A percentile compares a stretch with the other conserved stretches of the same genome.
Evolutionary conservation across 352 stramenopile genomes (phyloP).

Genomic region (Thalassiosira hispida): DNA sequence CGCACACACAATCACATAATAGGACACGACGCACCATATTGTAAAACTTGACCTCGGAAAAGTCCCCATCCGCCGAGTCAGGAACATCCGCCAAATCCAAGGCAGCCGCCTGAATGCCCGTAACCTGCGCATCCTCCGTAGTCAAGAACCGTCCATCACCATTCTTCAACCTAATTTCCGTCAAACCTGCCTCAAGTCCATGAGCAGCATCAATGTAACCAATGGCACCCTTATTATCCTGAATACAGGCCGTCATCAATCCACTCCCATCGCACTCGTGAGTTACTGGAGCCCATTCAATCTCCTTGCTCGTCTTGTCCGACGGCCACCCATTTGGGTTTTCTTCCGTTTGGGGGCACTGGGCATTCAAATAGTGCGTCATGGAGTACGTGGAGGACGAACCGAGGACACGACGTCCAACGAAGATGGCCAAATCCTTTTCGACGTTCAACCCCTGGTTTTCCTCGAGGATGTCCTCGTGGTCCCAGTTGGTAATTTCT

Average conservation of each 20-base stretch:
- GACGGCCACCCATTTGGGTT: conserved; percentile 69
- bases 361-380: conserved; percentile 50
- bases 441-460: conserved; percentile 62
- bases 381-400: conserved; percentile 77
- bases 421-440: conserved; percentile 64
- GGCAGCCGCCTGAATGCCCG: conserved; percentile 68
- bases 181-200: conserved; percentile 62
- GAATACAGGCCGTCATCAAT: conserved; percentile 75
- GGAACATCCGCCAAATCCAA: conserved; percentile 55
- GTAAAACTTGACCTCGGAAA: conserved; percentile 73
- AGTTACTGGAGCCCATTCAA: conserved; percentile 59
- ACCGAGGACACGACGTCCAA: conserved; percentile 73
- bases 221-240: conserved; percentile 69
- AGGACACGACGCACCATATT: conserved; percentile 63
- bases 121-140: conserved; percentile 47
- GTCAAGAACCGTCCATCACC: conserved; percentile 65
- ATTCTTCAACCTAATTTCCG: conserved; percentile 79
- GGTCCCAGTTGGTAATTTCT: conserved; percentile 76
- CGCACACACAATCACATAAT: too few relatives aligned
- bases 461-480: conserved; percentile 63
- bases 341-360: conserved; percentile 36
- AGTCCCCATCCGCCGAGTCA: conserved; percentile 58
- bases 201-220: conserved; percentile 84
- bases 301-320: conserved; percentile 51
- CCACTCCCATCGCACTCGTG: conserved; percentile 68